These are phyloP conservation scores for Termitomyces sp. DNA, from an alignment of 768 basidiomycete genomes.

Conservation along the genomic window DNA sequence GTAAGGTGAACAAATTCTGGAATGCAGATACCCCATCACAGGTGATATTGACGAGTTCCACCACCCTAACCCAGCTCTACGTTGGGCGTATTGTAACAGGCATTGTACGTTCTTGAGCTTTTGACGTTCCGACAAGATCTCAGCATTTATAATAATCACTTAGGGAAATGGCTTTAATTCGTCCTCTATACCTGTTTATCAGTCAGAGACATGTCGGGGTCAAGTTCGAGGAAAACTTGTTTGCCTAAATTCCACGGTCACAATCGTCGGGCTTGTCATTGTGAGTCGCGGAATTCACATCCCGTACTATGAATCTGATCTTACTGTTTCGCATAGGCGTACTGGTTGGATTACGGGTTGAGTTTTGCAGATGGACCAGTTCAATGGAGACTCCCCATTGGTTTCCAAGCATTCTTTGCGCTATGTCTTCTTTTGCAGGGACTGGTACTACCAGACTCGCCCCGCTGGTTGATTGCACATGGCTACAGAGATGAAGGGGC, in stretches of 20 bases:
- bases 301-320: background rate
- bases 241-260: constrained; percentile 34
- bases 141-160: background rate
- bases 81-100: constrained; percentile 36
- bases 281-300: constrained; percentile 15
- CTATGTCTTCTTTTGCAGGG: constrained; percentile 32
- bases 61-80: constrained; percentile 33
- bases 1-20: background rate
- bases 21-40: constrained; percentile 6
- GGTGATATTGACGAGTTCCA: constrained; percentile 37
- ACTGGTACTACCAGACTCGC: constrained; percentile 33
- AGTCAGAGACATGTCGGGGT: constrained; percentile 36
- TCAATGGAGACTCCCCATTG: constrained; percentile 26
- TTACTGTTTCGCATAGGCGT: constrained; percentile 20
- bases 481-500: constrained; percentile 30
- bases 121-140: background rate
- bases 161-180: constrained; percentile 40
- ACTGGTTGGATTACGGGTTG: constrained; percentile 39
- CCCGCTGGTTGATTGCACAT: constrained; percentile 38
- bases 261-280: constrained; percentile 36
- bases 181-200: constrained; percentile 37
- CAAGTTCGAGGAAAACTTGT: constrained; percentile 31
- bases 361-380: constrained; percentile 29
- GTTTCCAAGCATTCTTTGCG: constrained; percentile 38
- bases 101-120: constrained; percentile 20